Base-by-base conservation (phyloP, 495 filamentous ascomycete species). In the Saxispiralis lemnorum region DNA sequence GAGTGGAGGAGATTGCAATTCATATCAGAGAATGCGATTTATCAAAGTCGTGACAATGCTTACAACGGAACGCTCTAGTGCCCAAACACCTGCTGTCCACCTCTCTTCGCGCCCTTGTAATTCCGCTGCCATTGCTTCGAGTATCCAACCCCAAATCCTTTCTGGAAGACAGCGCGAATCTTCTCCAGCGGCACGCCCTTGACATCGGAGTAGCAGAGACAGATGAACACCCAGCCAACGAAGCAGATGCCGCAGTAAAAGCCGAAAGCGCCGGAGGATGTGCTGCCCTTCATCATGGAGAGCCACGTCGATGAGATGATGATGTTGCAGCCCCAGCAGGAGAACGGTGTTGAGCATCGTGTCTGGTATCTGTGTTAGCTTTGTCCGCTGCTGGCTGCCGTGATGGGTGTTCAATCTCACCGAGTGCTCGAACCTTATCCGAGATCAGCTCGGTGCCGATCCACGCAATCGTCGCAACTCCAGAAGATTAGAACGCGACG, bases 191-290 rank as follows among this genome's bases (percentile, higher is more conserved):
- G 43, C 48, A 51, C 41, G 19, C 44, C 38, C 20, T 41, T 42
- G 40, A 40, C 35, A 14, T 51, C 48, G 4, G 48, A 45, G 28
- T 51, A 51, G 44, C 43, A 51, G 38, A 47, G 1, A 17, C 52
- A 35, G 35, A 52, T 35, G 44, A 51, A 47, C 21, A 54, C 14
- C 39, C 44, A 38, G 36, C 32, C 30, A 31, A 48, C 19, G 46
- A 54, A 49, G 47, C 48, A 51, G 31, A 51, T 46, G 13, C 36
- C 44, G 24, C 20, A 35, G 34, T 51, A 51, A 38, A 51, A 51
- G 10, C 48, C 48, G 33, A 51, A 51, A n/a, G 48, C 48, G 6
- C 48, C 48, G 11, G 14, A 21, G 2, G 48, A 45, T 10, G 48
- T 51, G 13, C 41, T 35, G 6, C 38, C 36, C 37, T 47, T 51